A percentile compares a stretch with the other conserved stretches of the same genome.
Evolutionary conservation across 2,329 filamentous ascomycete genomes (phyloP).

Genomic region (Trichoderma aggressivum): DNA sequence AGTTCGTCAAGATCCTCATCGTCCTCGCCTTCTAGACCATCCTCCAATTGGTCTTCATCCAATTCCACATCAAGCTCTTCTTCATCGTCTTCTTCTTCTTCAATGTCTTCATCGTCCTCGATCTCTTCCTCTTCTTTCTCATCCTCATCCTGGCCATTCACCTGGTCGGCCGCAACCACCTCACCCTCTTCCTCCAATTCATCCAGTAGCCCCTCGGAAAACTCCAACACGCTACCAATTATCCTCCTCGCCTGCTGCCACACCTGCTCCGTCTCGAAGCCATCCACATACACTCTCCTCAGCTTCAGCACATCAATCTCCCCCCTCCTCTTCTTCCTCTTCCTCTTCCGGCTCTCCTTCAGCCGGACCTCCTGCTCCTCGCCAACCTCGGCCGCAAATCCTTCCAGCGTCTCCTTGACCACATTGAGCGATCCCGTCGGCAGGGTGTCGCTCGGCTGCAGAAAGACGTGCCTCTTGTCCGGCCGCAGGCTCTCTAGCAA

Average conservation of each 20-base stretch:
- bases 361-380: conserved; percentile 67
- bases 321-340: conserved; percentile 51
- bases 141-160: conserved; percentile 32
- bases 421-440: conserved; percentile 68
- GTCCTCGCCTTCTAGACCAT: conserved; percentile 33
- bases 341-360: conserved; percentile 73
- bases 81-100: conserved; percentile 24
- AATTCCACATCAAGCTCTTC: conserved; percentile 35
- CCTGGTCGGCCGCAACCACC: conserved; percentile 29
- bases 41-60: conserved; percentile 32
- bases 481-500: conserved; percentile 57
- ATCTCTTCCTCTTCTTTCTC: conserved; percentile 33
- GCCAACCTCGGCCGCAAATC: conserved; percentile 69
- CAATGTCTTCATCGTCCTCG: conserved; percentile 37
- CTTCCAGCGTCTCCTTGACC: conserved; percentile 77
- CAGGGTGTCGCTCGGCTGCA: conserved; percentile 67
- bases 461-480: conserved; percentile 65
- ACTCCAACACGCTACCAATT: conserved; percentile 55
- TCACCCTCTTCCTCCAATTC: conserved; percentile 53
- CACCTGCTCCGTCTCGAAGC: conserved; percentile 83
- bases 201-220: conserved; percentile 45
- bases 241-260: conserved; percentile 92
- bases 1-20: conserved; percentile 23
- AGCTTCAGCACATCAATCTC: conserved; percentile 63
- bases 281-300: conserved; percentile 78